These are phyloP conservation scores for Salix udensis DNA, from an alignment of 345 rosid genomes.

Conservation along the genomic window DNA sequence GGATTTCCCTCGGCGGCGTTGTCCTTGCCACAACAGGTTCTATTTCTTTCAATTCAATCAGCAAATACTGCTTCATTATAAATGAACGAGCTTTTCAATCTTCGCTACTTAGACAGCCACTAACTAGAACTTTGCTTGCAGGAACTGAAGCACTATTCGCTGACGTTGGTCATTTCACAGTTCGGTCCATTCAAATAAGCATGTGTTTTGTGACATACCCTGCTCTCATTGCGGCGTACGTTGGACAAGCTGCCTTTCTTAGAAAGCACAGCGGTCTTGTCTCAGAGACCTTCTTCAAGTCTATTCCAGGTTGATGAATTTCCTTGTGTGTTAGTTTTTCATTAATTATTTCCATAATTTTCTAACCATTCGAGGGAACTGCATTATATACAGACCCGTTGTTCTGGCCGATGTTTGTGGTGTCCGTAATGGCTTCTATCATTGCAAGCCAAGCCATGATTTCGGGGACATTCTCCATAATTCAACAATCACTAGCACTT, in stretches of 20 bases:
- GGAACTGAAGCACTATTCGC: constrained; percentile 35
- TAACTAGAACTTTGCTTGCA: not conserved
- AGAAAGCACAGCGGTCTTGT: constrained; percentile 29
- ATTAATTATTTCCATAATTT: not conserved
- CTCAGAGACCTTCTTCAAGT: constrained; percentile 25
- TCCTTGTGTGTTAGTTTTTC: not conserved
- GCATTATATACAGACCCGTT: constrained; percentile 25
- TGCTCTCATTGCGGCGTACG: constrained; percentile 20
- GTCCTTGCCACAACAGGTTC: constrained; percentile 33
- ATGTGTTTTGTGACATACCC: constrained; percentile 33
- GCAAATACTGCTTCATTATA: too few relatives aligned
- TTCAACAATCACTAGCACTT: constrained; percentile 54
- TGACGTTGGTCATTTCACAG: constrained; percentile 32
- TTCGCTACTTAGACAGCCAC: too few relatives aligned
- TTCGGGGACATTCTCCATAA: constrained; percentile 54
- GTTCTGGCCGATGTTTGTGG: constrained; percentile 58
- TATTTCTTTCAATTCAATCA: not conserved
- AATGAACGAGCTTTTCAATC: too few relatives aligned
- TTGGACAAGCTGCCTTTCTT: constrained; percentile 44
- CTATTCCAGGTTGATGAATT: constrained; percentile 29
- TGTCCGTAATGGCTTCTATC: constrained; percentile 45
- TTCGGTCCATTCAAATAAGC: constrained; percentile 26
- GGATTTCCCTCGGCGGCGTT: constrained; percentile 36
- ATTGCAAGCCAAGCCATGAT: constrained; percentile 64
- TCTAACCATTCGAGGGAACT: not conserved